phyloP scores from a whole-genome alignment of 345 rosid genomes.

The Bruguiera parviflora region DNA sequence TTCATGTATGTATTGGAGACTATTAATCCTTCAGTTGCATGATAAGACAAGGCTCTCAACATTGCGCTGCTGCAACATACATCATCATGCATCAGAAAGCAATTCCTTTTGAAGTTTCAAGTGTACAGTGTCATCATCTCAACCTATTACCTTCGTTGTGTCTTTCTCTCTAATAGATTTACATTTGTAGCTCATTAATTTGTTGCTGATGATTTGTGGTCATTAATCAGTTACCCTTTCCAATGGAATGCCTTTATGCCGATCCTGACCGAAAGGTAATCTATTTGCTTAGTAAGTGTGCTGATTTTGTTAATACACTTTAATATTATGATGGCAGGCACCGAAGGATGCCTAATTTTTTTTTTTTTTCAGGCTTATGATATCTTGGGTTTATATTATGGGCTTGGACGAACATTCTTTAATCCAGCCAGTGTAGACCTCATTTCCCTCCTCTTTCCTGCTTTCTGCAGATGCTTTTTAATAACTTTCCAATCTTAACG shows the following conservation, averaged over 20 bases:
- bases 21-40: too few relatives aligned
- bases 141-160: too few relatives aligned
- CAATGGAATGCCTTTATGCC: constrained; percentile 77
- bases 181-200: constrained; percentile 10
- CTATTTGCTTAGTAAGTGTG: neutral
- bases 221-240: constrained; percentile 65
- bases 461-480: neutral
- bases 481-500: neutral
- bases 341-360: neutral
- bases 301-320: neutral
- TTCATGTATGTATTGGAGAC: too few relatives aligned
- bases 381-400: constrained; percentile 74
- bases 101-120: too few relatives aligned
- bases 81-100: too few relatives aligned
- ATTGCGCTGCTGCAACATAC: too few relatives aligned
- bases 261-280: constrained; percentile 88
- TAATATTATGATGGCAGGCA: neutral
- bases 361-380: constrained; percentile 61
- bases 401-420: constrained; percentile 82
- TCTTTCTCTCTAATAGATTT: too few relatives aligned
- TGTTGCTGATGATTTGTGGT: constrained; percentile 5
- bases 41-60: too few relatives aligned
- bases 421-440: constrained; percentile 71
- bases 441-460: neutral
- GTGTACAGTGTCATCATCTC: too few relatives aligned